Conservation (phyloP, 2,329 filamentous ascomycete species). For the Cladosporium austrohemisphaericum region DNA sequence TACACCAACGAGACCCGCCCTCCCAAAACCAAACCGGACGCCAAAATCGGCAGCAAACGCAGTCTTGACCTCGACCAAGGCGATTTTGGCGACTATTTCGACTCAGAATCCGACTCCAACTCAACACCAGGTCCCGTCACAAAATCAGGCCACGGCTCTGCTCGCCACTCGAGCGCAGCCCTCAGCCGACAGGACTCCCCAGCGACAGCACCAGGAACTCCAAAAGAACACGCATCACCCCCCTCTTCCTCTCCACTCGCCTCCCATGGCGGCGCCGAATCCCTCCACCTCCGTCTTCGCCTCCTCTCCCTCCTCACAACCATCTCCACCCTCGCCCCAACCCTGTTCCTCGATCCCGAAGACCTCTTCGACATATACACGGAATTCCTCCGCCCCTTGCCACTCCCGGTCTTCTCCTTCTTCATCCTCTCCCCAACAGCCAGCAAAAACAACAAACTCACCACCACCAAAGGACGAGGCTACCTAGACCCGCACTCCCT, state of each 20-base stretch:
- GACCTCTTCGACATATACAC: constrained; percentile 59
- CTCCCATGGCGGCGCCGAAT: constrained; percentile 45
- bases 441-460: neutral
- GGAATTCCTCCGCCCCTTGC: constrained; percentile 55
- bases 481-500: constrained; percentile 36
- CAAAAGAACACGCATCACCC: constrained; percentile 59
- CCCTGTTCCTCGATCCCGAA: constrained; percentile 48
- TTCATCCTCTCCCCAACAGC: constrained; percentile 48
- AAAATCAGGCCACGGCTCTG: constrained; percentile 58
- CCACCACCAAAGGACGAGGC: neutral
- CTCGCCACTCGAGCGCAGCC: constrained; percentile 34
- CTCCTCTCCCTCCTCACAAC: constrained; percentile 53
- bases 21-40: constrained; percentile 48
- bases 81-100: constrained; percentile 35
- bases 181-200: constrained; percentile 37
- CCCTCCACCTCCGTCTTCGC: constrained; percentile 59
- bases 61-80: constrained; percentile 52
- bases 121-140: constrained; percentile 28
- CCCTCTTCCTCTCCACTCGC: constrained; percentile 34
- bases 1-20: constrained; percentile 63
- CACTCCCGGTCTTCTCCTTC: constrained; percentile 55
- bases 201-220: constrained; percentile 58
- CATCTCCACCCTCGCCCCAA: constrained; percentile 37
- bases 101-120: constrained; percentile 24
- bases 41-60: constrained; percentile 53